phyloP scores from a whole-genome alignment of 1,284 basidiomycete species.

The Tilletia indica region DNA sequence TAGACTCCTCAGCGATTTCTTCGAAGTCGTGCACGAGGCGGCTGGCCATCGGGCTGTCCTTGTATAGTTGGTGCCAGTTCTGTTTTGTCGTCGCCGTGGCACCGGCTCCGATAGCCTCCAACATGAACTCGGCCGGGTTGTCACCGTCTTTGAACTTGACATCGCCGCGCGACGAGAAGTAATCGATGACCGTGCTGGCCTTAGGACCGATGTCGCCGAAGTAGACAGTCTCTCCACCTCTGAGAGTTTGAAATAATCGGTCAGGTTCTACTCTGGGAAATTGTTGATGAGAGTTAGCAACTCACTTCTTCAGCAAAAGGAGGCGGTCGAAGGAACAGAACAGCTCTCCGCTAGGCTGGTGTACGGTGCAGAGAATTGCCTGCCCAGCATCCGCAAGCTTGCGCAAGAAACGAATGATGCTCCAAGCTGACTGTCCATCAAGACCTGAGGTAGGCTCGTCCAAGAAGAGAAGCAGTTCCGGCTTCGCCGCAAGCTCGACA shows the following conservation, averaged over 20 bases:
- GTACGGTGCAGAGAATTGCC: slow-evolving; percentile 38
- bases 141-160: slow-evolving; percentile 47
- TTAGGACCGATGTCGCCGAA: slow-evolving; percentile 31
- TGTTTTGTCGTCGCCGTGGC: slow-evolving; percentile 43
- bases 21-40: slow-evolving; percentile 32
- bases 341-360: slow-evolving; percentile 36
- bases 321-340: slow-evolving; percentile 36
- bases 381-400: slow-evolving; percentile 36
- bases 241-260: background rate
- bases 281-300: background rate
- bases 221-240: slow-evolving; percentile 35
- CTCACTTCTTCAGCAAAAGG: slow-evolving; percentile 25
- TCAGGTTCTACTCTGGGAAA: background rate
- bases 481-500: slow-evolving; percentile 29
- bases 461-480: slow-evolving; percentile 60
- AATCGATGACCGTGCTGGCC: slow-evolving; percentile 29
- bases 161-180: slow-evolving; percentile 29
- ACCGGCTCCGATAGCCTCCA: slow-evolving; percentile 44
- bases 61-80: slow-evolving; percentile 48
- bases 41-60: slow-evolving; percentile 29
- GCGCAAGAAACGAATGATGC: slow-evolving; percentile 36
- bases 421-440: slow-evolving; percentile 34
- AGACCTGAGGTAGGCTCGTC: slow-evolving; percentile 40
- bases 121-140: slow-evolving; percentile 57
- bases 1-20: slow-evolving; percentile 18